Percentiles rank a stretch among this genome's conserved stretches.
phyloP scores from a whole-genome alignment of 306 rosid genomes.

The Pachyrhizus erosus region DNA sequence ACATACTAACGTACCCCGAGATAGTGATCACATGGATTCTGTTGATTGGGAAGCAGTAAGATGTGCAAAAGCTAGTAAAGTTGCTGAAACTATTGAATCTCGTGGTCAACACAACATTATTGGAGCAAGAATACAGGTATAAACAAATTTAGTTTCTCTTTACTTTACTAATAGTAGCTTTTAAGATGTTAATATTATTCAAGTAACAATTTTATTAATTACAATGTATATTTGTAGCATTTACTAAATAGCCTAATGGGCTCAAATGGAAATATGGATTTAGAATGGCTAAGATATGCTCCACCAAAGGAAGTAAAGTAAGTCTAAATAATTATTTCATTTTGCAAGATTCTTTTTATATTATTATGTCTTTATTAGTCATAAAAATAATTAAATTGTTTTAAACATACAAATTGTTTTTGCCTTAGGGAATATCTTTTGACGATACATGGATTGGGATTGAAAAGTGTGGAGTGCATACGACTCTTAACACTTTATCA shows the following conservation, averaged over 20 bases:
- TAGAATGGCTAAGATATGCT: slow-evolving; percentile 78
- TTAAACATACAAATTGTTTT: neutral
- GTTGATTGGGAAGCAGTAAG: slow-evolving; percentile 74
- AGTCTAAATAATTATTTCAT: neutral
- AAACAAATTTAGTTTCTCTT: neutral
- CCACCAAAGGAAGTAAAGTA: slow-evolving; percentile 60
- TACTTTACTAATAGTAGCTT: neutral
- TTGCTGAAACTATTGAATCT: slow-evolving; percentile 56
- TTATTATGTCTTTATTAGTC: neutral
- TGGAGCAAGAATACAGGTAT: slow-evolving; percentile 62
- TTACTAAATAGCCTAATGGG: slow-evolving; percentile 52
- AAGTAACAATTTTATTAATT: neutral
- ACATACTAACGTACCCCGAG: neutral
- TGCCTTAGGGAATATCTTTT: slow-evolving; percentile 61
- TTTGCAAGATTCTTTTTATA: neutral
- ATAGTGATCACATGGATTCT: slow-evolving; percentile 49
- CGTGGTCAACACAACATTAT: slow-evolving; percentile 73
- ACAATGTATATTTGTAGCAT: slow-evolving; percentile 47
- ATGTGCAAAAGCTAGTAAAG: slow-evolving; percentile 37
- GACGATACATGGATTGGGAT: slow-evolving; percentile 63
- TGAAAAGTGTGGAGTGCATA: slow-evolving; percentile 83
- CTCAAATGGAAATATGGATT: slow-evolving; percentile 53
- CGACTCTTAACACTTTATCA: slow-evolving; percentile 74
- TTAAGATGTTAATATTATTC: neutral
- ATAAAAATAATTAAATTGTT: neutral